Evolutionary conservation across 306 rosid species (phyloP), one percentile per base, ranked within the genome.

Genomic region (Cyclanthera cordifolia): DNA sequence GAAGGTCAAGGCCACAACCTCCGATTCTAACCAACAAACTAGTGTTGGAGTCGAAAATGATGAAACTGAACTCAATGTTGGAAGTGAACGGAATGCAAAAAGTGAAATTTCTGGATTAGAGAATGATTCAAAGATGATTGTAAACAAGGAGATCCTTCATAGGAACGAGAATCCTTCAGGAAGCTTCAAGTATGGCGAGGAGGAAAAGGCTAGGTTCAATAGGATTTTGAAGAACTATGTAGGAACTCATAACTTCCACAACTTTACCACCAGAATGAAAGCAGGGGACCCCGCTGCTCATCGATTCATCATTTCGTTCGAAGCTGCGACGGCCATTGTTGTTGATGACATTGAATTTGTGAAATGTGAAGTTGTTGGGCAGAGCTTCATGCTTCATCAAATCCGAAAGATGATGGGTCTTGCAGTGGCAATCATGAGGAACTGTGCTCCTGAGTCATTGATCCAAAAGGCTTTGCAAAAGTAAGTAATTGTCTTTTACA

Each of bases 341-440:
- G 88, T 92, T 52, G 87, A 83, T 28, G 98, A 89, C 47, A 83
- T 89, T 65, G 91, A 85, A 25, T 89, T 92, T 71, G 88, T 87
- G 5, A 92, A 87, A 82, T 92, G 98, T 50, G 98, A 84, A 73
- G 90, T 92, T 72, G 87, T 87, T 73, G 98, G 98, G 37, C 95
- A 92, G 82, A 92, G 98, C 83, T 92, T 92, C 89, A 92, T 92
- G 96, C 98, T 89, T 83, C 96, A 92, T 83, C 98, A 92, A 76
- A 92, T 92, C 70, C 82, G 96, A 60, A 87, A 92, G 81, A 80
- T 89, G 96, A 89, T 92, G 6, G 98, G 98, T 79, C 80, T 92
- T 69, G 95, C 95, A 0, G 98, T 87, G 79, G 96, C 96, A 58
- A 79, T 89, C 72, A 86, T 89, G 93, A 80, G 98, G 76, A 84